phyloP scores from a whole-genome alignment of 1,284 basidiomycete genomes.

The Trichosporon sp. region DNA sequence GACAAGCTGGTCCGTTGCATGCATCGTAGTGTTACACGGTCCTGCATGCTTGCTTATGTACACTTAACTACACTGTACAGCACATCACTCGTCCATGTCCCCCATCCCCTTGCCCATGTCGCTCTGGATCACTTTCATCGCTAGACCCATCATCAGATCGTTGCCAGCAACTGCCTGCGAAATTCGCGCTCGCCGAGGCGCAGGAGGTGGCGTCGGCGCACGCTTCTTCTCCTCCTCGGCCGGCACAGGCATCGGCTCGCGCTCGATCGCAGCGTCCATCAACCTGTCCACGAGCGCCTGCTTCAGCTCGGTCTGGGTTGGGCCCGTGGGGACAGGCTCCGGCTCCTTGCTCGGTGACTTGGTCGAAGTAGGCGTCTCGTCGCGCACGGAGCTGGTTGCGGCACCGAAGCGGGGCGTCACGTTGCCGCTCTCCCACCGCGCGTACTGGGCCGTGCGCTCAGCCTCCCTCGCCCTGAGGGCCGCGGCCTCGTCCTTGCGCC shows the following conservation, averaged over 20 bases:
- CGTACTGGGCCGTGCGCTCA: conserved; percentile 20
- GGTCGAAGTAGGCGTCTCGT: conserved; percentile 7
- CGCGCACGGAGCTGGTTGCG: conserved; percentile 18
- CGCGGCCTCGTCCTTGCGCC: conserved; percentile 22
- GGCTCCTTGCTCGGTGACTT: not conserved
- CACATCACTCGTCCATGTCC: not conserved
- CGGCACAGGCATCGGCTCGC: conserved; percentile 9
- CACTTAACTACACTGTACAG: not conserved
- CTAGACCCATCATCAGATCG: not conserved
- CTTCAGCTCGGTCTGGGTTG: not conserved
- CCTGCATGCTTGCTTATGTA: not conserved
- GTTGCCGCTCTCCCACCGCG: conserved; percentile 19
- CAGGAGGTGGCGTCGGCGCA: not conserved
- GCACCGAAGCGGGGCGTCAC: not conserved
- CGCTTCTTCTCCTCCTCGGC: conserved; percentile 3
- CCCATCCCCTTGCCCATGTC: not conserved
- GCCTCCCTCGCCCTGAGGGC: conserved; percentile 19
- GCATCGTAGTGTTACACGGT: not conserved
- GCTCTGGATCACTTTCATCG: not conserved
- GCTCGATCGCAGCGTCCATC: conserved; percentile 14
- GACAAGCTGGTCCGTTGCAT: not conserved
- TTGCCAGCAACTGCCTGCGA: not conserved
- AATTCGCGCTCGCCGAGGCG: not conserved
- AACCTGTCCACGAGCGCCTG: conserved; percentile 8
- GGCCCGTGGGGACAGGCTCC: not conserved